phyloP scores from a whole-genome alignment of 176 grass and related monocot genomes.

The Phragmites australis region DNA sequence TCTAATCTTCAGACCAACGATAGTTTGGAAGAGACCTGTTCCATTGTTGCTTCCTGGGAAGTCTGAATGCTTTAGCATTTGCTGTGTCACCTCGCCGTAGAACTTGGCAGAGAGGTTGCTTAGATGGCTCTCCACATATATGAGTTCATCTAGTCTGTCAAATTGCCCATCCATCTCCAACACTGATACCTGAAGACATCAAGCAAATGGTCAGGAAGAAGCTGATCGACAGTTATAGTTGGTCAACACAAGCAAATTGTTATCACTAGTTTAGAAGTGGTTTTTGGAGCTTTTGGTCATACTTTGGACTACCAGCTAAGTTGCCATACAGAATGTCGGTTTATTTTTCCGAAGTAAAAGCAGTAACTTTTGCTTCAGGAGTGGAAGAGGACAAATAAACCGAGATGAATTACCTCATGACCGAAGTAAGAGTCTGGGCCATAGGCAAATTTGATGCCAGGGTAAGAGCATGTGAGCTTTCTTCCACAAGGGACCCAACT shows the following conservation, averaged over 20 bases:
- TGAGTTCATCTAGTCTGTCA: conserved; percentile 83
- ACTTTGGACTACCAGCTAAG: background rate
- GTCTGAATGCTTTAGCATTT: conserved; percentile 88
- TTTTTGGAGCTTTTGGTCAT: background rate
- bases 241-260: conserved; percentile 5
- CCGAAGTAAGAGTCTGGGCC: conserved; percentile 75
- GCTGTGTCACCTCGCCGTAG: conserved; percentile 94
- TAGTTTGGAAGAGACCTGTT: conserved; percentile 88
- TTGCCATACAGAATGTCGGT: background rate
- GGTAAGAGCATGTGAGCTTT: conserved; percentile 90
- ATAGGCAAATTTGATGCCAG: conserved; percentile 83
- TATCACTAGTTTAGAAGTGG: background rate
- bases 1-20: conserved; percentile 83
- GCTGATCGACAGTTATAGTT: conserved; percentile 26
- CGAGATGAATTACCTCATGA: conserved; percentile 62
- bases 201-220: conserved; percentile 26
- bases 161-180: conserved; percentile 95
- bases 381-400: conserved; percentile 8
- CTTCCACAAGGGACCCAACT: conserved; percentile 84
- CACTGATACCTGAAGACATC: conserved; percentile 64
- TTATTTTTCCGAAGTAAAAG: conserved; percentile 24
- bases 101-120: conserved; percentile 92
- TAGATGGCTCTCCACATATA: conserved; percentile 92
- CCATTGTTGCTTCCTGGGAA: conserved; percentile 92
- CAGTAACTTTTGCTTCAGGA: background rate